phyloP scores from a whole-genome alignment of 2,329 filamentous ascomycete species.

The Alternaria arbusti region DNA sequence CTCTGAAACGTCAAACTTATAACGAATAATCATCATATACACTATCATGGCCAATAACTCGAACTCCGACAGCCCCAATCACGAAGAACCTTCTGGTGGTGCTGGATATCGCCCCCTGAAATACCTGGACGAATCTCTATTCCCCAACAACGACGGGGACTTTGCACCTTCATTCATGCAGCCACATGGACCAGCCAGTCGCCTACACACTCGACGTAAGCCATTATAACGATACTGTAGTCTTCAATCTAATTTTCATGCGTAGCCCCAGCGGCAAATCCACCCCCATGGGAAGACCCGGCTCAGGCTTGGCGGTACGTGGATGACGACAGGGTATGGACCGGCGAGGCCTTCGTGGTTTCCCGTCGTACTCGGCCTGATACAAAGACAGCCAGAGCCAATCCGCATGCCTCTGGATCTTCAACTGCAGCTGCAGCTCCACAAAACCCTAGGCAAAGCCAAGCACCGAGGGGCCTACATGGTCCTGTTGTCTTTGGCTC shows the following conservation, averaged over 20 bases:
- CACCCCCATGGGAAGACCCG: background rate
- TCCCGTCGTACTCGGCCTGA: background rate
- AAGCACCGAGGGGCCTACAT: background rate
- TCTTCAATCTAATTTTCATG: background rate
- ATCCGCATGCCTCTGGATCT: background rate
- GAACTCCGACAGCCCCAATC: background rate
- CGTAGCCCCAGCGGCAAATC: background rate
- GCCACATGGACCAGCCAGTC: background rate
- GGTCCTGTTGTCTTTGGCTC: background rate
- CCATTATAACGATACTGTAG: background rate
- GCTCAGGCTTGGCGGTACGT: background rate
- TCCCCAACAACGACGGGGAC: conserved; percentile 5
- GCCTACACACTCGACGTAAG: conserved; percentile 1
- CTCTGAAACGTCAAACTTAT: background rate
- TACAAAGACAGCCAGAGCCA: background rate
- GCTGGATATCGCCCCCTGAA: background rate
- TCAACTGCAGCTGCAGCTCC: background rate
- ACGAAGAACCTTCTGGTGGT: background rate
- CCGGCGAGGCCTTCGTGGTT: background rate
- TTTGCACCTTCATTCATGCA: conserved; percentile 3
- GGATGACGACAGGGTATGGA: background rate
- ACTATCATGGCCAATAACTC: background rate
- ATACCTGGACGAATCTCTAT: conserved; percentile 1
- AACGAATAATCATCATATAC: background rate
- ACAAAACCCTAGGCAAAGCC: background rate